Evolutionary conservation across 1,284 basidiomycete genomes (phyloP).

Genomic region (Ceratobasidium sp.): DNA sequence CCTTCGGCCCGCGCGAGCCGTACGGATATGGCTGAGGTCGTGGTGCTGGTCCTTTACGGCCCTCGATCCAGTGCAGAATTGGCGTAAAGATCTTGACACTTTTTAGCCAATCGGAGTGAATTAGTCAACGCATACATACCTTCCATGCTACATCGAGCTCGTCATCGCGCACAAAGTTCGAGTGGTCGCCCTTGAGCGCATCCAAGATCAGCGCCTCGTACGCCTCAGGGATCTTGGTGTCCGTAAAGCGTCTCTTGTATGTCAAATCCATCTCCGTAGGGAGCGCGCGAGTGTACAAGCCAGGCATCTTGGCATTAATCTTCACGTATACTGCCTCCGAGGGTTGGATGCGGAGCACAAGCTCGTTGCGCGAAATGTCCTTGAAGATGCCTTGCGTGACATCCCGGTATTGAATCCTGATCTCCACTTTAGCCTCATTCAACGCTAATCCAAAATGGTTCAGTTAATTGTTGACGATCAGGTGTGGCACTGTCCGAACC

Average conservation of each 20-base stretch:
- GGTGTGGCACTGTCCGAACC: constrained; percentile 64
- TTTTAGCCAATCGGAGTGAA: background rate
- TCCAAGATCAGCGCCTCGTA: constrained; percentile 94
- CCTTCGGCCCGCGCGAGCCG: constrained; percentile 91
- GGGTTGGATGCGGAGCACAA: constrained; percentile 95
- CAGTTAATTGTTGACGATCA: background rate
- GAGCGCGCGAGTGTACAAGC: constrained; percentile 87
- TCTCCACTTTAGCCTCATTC: constrained; percentile 97
- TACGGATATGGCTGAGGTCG: constrained; percentile 86
- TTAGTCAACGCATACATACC: constrained; percentile 61
- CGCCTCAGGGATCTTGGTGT: constrained; percentile 91
- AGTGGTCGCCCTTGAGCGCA: constrained; percentile 88
- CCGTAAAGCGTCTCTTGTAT: constrained; percentile 93
- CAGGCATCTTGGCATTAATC: constrained; percentile 93
- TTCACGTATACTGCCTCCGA: constrained; percentile 96
- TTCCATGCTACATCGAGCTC: constrained; percentile 97
- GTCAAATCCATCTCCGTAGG: constrained; percentile 97
- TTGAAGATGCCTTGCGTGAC: constrained; percentile 96
- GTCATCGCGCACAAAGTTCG: constrained; percentile 94
- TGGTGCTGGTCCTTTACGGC: constrained; percentile 69
- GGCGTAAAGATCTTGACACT: constrained; percentile 87
- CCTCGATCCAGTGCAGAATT: constrained; percentile 94
- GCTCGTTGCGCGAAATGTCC: constrained; percentile 93
- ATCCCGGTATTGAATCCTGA: constrained; percentile 96
- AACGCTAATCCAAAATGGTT: constrained; percentile 69